Evolutionary conservation across 2,329 filamentous ascomycete genomes (phyloP), one percentile per base, ranked within the genome.

Genomic region (Fusarium praegraminearum): DNA sequence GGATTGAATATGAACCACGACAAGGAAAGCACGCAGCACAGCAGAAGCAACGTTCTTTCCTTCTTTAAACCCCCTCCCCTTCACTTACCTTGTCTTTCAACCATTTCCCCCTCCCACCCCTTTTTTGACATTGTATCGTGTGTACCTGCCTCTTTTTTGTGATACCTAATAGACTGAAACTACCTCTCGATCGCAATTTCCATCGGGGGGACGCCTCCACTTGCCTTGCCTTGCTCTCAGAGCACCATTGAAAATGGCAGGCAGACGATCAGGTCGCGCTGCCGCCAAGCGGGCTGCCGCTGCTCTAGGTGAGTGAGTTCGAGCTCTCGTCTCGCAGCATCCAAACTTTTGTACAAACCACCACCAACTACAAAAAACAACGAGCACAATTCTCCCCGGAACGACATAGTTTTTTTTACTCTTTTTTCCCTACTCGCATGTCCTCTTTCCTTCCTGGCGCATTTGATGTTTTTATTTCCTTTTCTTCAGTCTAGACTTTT

Each of bases 241-340:
- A 52, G 49, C 24, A 52, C 49, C 54, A 67, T 47, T 55, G 61
- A 70, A 53, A 63, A 79, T 79, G 77, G 75, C 76, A 68, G 83
- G 83, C 67, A 82, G 83, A 77, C 80, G 84, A 76, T 85, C 84
- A 69, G 84, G 84, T 67, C 83, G 84, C 78, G 84, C 84, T 70
- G 84, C 84, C 67, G 84, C 84, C 46, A 85, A 84, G 78, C 83
- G 83, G 76, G 84, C 84, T 65, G 83, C 84, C 65, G 84, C 84
- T 68, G 84, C 84, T 69, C 78, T 86, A 71, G 84, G 84, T 86
- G 80, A 76, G 83, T 80, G 55, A 59, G 55, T 60, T 45, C 49
- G 36, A 54, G 40, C 57, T 65, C 52, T 67, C 46, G 52, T 63
- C 26, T 30, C 40, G 51, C 46, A 18, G 41, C 47, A 47, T 52